Base-by-base conservation (phyloP, 768 basidiomycete genomes). In the Amyloporia xantha region DNA sequence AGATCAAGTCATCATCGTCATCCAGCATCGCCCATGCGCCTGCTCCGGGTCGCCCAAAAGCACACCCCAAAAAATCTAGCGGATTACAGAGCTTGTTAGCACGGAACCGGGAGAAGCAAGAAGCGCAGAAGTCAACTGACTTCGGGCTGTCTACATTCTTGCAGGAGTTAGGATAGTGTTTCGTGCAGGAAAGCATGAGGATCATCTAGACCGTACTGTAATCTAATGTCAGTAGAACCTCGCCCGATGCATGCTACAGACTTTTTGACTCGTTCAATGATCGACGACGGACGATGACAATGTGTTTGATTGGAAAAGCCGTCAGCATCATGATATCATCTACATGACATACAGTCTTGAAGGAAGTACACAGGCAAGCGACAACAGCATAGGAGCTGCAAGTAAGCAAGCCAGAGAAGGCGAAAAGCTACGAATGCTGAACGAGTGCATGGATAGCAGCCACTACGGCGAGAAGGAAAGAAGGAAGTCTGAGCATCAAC, bases 21-120 rank as follows among this genome's bases (percentile, higher is more conserved):
- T 26, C 42, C 20, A 30, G 20, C 19, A 5, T 15, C 20, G 11
- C 53, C 20, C 1, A 15, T 9, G n/a, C 43, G 7, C 40, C 5
- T 39, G 44, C 3, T n/a, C 41, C 10, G 4, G 33, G 28, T 4
- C 57, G 55, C 28, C 24, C 59, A 4, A 75, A 69, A 46, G 47
- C 67, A 6, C 71, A 72, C 9, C 60, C 68, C 10, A 84, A 83
- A 64, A 79, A 79, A 62, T 77, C 74, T 55, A 63, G 73, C 1
- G 73, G 73, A 9, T 59, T 90, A 36, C 83, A 80, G 60, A 74
- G 79, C 37, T 74, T 90, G 70, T 69, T 89, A 27, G 73, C 74
- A 23, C 75, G 77, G 35, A 84, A 82, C 53, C 77, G 74, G 41
- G 70, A 81, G 53, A 70, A 74, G 56, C 70, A 76, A 59, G 69